Percentiles rank a stretch among this genome's conserved stretches.
Evolutionary conservation across 495 filamentous ascomycete species (phyloP).

Genomic region (Eremomyces bilateralis): DNA sequence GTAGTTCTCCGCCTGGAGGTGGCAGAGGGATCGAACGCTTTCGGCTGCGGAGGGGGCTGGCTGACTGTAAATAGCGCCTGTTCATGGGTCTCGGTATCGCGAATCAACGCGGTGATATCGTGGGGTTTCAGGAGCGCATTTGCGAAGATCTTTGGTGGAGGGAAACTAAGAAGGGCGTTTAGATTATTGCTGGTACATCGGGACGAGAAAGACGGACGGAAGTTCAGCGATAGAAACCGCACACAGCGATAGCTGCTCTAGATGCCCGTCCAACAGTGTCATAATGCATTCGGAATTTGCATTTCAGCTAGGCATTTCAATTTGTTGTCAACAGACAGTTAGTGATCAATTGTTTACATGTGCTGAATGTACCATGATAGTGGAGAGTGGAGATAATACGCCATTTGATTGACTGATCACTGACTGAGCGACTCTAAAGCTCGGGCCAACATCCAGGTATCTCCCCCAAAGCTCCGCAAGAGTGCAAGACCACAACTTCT

Average conservation of each 20-base stretch:
- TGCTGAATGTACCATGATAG: no score
- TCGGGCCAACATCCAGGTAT: no score
- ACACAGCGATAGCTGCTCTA: slow-evolving; percentile 79
- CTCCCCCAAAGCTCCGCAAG: no score
- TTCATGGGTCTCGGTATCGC: slow-evolving; percentile 89
- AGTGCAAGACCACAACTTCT: no score
- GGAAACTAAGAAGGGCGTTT: slow-evolving; percentile 46
- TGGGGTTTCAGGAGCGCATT: slow-evolving; percentile 71
- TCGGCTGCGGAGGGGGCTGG: slow-evolving; percentile 29
- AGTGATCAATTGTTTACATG: no score
- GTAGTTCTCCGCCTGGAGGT: slow-evolving; percentile 28
- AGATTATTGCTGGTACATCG: slow-evolving; percentile 1
- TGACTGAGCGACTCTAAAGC: no score
- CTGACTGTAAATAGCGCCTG: slow-evolving; percentile 86
- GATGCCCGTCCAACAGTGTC: slow-evolving; percentile 64
- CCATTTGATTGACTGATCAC: no score
- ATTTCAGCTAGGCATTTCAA: no score
- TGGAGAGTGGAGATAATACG: no score
- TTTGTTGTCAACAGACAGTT: no score
- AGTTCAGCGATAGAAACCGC: slow-evolving; percentile 65
- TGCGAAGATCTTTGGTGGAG: slow-evolving; percentile 82
- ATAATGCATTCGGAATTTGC: no score
- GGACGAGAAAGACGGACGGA: slow-evolving; percentile 31
- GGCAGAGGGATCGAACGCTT: slow-evolving; percentile 18
- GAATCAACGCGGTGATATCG: slow-evolving; percentile 85